A percentile compares a stretch with the other conserved stretches of the same genome.
phyloP scores from a whole-genome alignment of 768 basidiomycete species.

The Tylopilus balloui region DNA sequence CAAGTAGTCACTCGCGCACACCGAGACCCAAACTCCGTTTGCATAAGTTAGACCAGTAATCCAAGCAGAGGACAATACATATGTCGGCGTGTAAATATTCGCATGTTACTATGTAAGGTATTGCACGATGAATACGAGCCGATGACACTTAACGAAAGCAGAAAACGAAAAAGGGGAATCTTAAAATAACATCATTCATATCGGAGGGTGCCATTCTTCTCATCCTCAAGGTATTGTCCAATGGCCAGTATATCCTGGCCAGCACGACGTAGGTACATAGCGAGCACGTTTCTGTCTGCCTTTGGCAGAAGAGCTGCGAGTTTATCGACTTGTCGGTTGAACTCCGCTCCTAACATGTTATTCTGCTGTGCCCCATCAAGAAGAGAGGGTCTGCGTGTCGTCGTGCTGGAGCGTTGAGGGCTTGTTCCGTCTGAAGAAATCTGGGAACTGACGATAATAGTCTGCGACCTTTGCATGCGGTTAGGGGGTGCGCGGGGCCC shows the following conservation, averaged over 20 bases:
- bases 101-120: slow-evolving; percentile 9
- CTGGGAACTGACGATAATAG: slow-evolving; percentile 46
- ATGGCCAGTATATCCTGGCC: slow-evolving; percentile 85
- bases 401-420: slow-evolving; percentile 31
- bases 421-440: slow-evolving; percentile 12
- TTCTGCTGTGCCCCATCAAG: slow-evolving; percentile 15
- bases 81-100: slow-evolving; percentile 8
- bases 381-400: slow-evolving; percentile 29
- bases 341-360: slow-evolving; percentile 38
- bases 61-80: slow-evolving; percentile 22
- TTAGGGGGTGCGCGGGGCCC: slow-evolving; percentile 68
- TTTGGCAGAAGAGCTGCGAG: slow-evolving; percentile 68
- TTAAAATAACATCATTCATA: slow-evolving; percentile 24
- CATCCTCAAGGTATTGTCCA: slow-evolving; percentile 80
- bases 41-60: slow-evolving; percentile 17
- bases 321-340: slow-evolving; percentile 65
- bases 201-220: slow-evolving; percentile 65
- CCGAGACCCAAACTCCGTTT: background rate
- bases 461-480: slow-evolving; percentile 64
- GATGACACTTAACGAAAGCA: slow-evolving; percentile 9
- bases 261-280: slow-evolving; percentile 65
- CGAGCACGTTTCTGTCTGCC: slow-evolving; percentile 62
- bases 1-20: background rate
- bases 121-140: slow-evolving; percentile 13
- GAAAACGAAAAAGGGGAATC: background rate